phyloP scores from a whole-genome alignment of 2,329 filamentous ascomycete genomes.

The Sarocladium strictum region DNA sequence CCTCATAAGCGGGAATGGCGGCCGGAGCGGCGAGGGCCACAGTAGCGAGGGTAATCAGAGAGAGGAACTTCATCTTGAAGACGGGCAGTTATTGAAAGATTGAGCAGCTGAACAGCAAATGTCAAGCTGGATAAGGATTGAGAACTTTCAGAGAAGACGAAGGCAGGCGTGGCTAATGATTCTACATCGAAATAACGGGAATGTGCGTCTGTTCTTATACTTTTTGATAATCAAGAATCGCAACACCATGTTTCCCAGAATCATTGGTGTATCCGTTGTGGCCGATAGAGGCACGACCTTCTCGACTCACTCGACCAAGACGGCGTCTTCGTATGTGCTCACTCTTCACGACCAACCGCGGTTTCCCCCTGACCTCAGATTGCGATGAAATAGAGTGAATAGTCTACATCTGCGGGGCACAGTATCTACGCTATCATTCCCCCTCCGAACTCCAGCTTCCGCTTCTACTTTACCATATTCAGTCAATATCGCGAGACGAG shows the following conservation, averaged over 20 bases:
- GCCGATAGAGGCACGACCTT: no score
- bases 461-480: background rate
- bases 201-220: no score
- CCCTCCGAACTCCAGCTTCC: background rate
- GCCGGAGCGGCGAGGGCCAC: conserved; percentile 3
- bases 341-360: background rate
- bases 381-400: background rate
- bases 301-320: no score
- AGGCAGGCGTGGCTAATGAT: no score
- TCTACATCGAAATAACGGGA: no score
- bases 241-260: no score
- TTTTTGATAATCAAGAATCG: no score
- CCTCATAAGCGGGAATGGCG: background rate
- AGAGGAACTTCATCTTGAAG: conserved; percentile 11
- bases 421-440: background rate
- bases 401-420: background rate
- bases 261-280: no score
- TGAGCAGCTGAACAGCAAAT: no score
- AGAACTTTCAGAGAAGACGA: no score
- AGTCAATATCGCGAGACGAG: background rate
- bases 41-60: conserved; percentile 5
- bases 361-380: background rate
- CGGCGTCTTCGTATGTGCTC: no score
- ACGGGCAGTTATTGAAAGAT: background rate
- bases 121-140: no score